phyloP scores from a whole-genome alignment of 83 land plant species.

The Picea mariana region DNA sequence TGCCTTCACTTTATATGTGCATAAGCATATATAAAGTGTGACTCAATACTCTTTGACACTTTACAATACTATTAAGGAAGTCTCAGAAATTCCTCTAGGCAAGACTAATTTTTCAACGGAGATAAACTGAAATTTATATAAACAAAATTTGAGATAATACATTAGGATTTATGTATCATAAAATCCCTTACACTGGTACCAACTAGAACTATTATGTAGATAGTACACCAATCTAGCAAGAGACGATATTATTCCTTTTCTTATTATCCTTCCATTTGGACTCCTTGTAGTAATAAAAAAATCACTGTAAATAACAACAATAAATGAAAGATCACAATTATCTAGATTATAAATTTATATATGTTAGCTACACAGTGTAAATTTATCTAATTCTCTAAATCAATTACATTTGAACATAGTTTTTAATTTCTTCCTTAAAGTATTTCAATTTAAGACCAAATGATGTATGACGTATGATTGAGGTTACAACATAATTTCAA shows the following conservation, averaged over 20 bases:
- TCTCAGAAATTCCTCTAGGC: no score
- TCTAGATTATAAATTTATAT: background rate
- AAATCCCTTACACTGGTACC: background rate
- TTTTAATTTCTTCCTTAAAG: slow-evolving; percentile 49
- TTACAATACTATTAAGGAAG: background rate
- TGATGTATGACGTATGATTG: slow-evolving; percentile 71
- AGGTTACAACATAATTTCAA: slow-evolving; percentile 73
- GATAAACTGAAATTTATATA: no score
- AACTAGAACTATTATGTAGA: background rate
- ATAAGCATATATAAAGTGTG: background rate
- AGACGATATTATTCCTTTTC: background rate
- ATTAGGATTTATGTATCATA: no score
- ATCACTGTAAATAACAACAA: background rate
- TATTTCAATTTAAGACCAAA: slow-evolving; percentile 57
- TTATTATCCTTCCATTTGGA: background rate
- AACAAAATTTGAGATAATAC: no score
- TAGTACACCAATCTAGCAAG: background rate
- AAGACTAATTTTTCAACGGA: no score
- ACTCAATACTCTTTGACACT: background rate
- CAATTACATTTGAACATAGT: slow-evolving; percentile 72
- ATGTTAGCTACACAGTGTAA: background rate
- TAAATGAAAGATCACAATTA: background rate
- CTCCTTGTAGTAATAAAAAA: background rate
- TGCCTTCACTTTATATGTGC: slow-evolving; percentile 73
- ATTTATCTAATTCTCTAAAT: background rate